Percentiles rank a stretch among this genome's conserved stretches.
These are phyloP conservation scores for Globisporangium cystogenes DNA, from an alignment of 352 stramenopile species.

Conservation along the genomic window DNA sequence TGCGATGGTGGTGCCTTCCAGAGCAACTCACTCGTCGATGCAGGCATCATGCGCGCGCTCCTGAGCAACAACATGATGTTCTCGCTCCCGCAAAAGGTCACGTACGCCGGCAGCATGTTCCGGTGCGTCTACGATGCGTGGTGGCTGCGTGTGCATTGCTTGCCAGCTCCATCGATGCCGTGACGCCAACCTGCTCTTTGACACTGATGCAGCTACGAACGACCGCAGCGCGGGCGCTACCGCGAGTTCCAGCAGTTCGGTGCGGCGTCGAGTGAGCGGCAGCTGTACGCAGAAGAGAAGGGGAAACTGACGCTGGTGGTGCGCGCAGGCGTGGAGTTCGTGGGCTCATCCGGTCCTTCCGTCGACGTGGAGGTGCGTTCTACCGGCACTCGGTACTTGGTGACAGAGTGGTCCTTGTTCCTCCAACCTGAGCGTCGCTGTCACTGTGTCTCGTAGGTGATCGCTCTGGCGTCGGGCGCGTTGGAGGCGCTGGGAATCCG, in stretches of 20 bases:
- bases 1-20: not conserved
- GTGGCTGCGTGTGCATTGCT: too few relatives aligned
- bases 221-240: constrained; percentile 80
- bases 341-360: constrained; percentile 67
- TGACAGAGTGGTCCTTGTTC: too few relatives aligned
- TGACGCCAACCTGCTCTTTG: not conserved
- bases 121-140: constrained; percentile 30
- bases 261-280: constrained; percentile 11
- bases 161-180: too few relatives aligned
- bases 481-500: constrained; percentile 49
- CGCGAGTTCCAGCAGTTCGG: constrained; percentile 88
- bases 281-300: not conserved
- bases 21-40: not conserved
- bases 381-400: too few relatives aligned
- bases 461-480: constrained; percentile 67
- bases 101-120: constrained; percentile 86
- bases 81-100: constrained; percentile 73
- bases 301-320: too few relatives aligned
- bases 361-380: constrained; percentile 69
- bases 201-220: constrained; percentile 58
- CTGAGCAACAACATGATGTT: constrained; percentile 76
- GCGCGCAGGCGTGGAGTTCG: constrained; percentile 60
- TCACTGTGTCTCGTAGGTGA: constrained; percentile 32
- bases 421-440: not conserved
- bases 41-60: constrained; percentile 71